These are phyloP conservation scores for Tricholoma furcatifolium DNA, from an alignment of 768 basidiomycete species.

Conservation along the genomic window DNA sequence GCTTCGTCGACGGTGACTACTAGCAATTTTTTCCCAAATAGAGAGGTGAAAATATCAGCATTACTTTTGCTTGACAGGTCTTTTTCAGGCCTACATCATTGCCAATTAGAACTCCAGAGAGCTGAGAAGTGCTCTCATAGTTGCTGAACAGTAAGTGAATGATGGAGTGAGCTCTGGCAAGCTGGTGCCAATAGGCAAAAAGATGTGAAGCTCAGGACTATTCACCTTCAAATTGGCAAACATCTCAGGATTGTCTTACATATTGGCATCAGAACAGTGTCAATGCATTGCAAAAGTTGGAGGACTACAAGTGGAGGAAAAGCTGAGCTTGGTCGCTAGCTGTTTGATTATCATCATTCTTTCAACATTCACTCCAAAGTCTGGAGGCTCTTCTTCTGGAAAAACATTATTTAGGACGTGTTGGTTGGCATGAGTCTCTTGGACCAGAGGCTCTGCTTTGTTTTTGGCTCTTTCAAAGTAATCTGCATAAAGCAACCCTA, in stretches of 20 bases:
- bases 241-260: slow-evolving; percentile 15
- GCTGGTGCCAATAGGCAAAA: slow-evolving; percentile 25
- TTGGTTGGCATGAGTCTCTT: neutral
- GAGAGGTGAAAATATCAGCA: too few relatives aligned
- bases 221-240: neutral
- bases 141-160: slow-evolving; percentile 14
- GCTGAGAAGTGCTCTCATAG: neutral
- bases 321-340: slow-evolving; percentile 19
- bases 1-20: too few relatives aligned
- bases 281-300: slow-evolving; percentile 19
- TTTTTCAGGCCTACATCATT: slow-evolving; percentile 34
- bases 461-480: slow-evolving; percentile 2
- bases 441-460: neutral
- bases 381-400: slow-evolving; percentile 7
- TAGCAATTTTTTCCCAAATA: too few relatives aligned
- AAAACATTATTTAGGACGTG: neutral
- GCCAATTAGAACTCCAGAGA: slow-evolving; percentile 19
- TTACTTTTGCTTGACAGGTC: slow-evolving; percentile 25
- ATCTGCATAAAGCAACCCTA: slow-evolving; percentile 6
- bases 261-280: slow-evolving; percentile 17
- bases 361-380: slow-evolving; percentile 11
- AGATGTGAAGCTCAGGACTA: neutral
- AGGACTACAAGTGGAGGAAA: slow-evolving; percentile 13
- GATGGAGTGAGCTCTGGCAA: slow-evolving; percentile 21
- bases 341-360: slow-evolving; percentile 1